phyloP scores from a whole-genome alignment of 306 rosid species.

The Corylus heterophylla region DNA sequence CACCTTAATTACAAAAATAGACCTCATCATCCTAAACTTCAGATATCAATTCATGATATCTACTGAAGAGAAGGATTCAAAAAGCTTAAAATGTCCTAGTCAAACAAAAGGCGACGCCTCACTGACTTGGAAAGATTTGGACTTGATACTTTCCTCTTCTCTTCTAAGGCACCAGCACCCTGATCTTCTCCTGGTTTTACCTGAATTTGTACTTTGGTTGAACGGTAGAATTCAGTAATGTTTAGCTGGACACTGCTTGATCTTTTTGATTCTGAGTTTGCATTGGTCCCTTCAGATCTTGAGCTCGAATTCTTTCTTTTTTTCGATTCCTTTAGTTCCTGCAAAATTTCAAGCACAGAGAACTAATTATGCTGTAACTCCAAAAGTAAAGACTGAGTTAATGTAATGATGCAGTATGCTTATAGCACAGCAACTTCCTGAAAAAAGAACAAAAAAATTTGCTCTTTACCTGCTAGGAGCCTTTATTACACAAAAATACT shows the following conservation, averaged over 20 bases:
- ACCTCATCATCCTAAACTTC: background rate
- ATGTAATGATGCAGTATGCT: background rate
- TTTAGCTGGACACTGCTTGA: constrained; percentile 47
- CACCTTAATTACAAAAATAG: background rate
- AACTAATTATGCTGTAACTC: background rate
- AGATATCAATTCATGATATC: background rate
- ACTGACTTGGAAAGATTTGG: constrained; percentile 64
- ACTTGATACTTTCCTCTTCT: constrained; percentile 44
- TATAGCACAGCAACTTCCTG: no score
- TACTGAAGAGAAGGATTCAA: background rate
- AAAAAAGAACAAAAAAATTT: no score
- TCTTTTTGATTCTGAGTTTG: constrained; percentile 37
- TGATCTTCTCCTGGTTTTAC: constrained; percentile 42
- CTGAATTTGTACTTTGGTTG: constrained; percentile 48
- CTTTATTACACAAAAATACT: no score
- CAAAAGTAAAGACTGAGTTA: background rate
- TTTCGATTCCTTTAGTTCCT: constrained; percentile 61
- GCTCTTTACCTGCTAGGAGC: no score
- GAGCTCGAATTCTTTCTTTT: constrained; percentile 40
- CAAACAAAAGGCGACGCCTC: constrained; percentile 84
- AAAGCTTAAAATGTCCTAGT: constrained; percentile 34
- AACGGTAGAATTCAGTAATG: constrained; percentile 72
- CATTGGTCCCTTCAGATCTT: constrained; percentile 38
- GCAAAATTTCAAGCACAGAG: constrained; percentile 35
- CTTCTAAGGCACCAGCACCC: constrained; percentile 36